Evolutionary conservation across 2,329 filamentous ascomycete species (phyloP), one percentile per base, ranked within the genome.

Genomic region (Cladosporium sp.): DNA sequence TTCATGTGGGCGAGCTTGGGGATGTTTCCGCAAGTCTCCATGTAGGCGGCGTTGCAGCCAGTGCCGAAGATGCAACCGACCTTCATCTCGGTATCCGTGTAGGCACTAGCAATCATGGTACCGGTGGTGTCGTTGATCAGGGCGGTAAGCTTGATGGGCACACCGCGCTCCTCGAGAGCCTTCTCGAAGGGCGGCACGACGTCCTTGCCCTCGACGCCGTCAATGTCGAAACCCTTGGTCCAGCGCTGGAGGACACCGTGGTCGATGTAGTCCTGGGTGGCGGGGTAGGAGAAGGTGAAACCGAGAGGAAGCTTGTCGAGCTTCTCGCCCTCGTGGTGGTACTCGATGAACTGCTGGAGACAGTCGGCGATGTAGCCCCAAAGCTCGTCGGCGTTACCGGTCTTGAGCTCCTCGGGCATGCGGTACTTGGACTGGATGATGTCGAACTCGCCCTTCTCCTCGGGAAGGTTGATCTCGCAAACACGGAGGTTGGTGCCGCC

Each of bases 41-140:
- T 95, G 75, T 99, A 99, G 34, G 93, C 93, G 36, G 92, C 93
- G 65, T 99, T 99, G 75, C 93, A 96, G 53, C 93, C 93, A 11
- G 93, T 99, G 62, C 93, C 93, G 64, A 99, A 99, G 67, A 99
- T 99, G 72, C 92, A 96, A 50, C 93, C 93, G 63, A 97, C 93
- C 73, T 84, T 90, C 82, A 96, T 95, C 60, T 85, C 83, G 40
- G 85, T 76, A 67, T 99, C 91, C n/a, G 92, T 97, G 73, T 99
- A 99, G 24, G 89, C 86, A 20, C 92, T 97, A 54, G 93, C 93
- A 64, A 99, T 95, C 63, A 99, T 77, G 27, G 93, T 99, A 63
- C 93, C 93, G 15, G 92, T 97, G 42, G 93, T 99, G 69, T 99
- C 93, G 69, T 99, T 99, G 73, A 97, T 93, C 68, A 99, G 73